Percentiles rank a stretch among this genome's conserved stretches.
Evolutionary conservation across 1,139 yeast genomes (phyloP).

Genomic region (Diutina ranongensis): DNA sequence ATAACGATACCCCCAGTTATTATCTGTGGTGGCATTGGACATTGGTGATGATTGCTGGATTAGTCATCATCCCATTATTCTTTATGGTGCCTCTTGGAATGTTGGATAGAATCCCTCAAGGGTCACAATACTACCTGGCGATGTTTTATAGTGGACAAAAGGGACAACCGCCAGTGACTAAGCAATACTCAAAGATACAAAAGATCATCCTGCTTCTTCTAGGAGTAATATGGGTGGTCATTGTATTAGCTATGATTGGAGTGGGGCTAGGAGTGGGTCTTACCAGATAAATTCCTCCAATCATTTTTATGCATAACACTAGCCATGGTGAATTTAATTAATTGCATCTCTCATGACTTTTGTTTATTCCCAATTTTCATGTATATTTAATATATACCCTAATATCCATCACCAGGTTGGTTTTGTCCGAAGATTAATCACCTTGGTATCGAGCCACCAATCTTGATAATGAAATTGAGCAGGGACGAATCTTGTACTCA

Average conservation of each 20-base stretch:
- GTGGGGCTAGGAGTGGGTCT: constrained; percentile 5
- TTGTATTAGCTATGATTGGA: not conserved
- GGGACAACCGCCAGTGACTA: not conserved
- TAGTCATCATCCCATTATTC: not conserved
- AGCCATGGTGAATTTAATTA: not conserved
- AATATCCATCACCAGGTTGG: too few species aligned
- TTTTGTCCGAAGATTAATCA: too few species aligned
- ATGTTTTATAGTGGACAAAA: not conserved
- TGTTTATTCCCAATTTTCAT: too few species aligned
- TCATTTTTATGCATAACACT: not conserved
- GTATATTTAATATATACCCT: too few species aligned
- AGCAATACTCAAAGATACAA: not conserved
- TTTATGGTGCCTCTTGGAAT: not conserved
- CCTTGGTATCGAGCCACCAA: not conserved
- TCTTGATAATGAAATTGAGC: not conserved
- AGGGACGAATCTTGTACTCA: not conserved
- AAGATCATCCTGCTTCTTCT: not conserved
- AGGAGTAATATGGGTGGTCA: not conserved
- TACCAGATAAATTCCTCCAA: too few species aligned
- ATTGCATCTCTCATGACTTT: too few species aligned
- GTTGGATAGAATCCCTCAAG: not conserved
- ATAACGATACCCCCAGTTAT: not conserved
- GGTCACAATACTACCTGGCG: not conserved
- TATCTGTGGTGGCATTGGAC: not conserved
- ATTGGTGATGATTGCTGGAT: not conserved